Percentiles rank a stretch among this genome's conserved stretches.
Conservation (phyloP, 2,329 filamentous ascomycete species). For the Blumeriella jaapii region DNA sequence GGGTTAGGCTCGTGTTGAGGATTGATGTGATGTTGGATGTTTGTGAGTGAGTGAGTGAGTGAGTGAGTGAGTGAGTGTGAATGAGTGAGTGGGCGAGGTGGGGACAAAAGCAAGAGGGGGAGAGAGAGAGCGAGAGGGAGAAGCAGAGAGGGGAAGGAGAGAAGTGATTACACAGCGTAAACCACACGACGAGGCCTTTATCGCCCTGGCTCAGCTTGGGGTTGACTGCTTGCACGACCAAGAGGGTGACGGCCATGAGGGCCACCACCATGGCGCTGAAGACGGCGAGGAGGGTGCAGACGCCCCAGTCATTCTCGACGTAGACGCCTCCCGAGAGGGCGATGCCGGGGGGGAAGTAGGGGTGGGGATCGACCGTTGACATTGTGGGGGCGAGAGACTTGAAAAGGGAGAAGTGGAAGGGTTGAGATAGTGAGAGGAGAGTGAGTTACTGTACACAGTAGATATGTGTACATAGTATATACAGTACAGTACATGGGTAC, state of each 20-base stretch:
- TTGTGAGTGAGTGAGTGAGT: too few species aligned
- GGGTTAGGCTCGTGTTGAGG: too few species aligned
- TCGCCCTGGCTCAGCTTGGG: conserved; percentile 16
- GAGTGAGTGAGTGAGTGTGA: too few species aligned
- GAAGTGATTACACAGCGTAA: conserved; percentile 28
- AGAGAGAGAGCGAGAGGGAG: background rate
- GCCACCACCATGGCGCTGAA: conserved; percentile 17
- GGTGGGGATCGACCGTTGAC: conserved; percentile 11
- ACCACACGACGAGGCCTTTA: conserved; percentile 22
- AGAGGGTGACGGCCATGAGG: conserved; percentile 13
- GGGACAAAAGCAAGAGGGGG: too few species aligned
- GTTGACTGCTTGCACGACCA: conserved; percentile 13
- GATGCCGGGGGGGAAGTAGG: conserved; percentile 20
- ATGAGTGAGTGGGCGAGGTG: too few species aligned
- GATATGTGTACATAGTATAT: too few species aligned
- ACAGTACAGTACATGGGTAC: too few species aligned
- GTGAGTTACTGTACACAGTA: too few species aligned
- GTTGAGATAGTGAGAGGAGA: background rate
- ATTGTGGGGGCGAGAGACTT: background rate
- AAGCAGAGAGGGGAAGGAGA: background rate
- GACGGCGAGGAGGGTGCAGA: conserved; percentile 15
- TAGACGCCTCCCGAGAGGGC: conserved; percentile 17
- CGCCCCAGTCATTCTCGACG: conserved; percentile 15
- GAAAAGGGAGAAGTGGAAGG: background rate
- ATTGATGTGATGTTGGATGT: too few species aligned